These are phyloP conservation scores for Jatropha curcas DNA, from an alignment of 345 rosid genomes.

Conservation along the genomic window DNA sequence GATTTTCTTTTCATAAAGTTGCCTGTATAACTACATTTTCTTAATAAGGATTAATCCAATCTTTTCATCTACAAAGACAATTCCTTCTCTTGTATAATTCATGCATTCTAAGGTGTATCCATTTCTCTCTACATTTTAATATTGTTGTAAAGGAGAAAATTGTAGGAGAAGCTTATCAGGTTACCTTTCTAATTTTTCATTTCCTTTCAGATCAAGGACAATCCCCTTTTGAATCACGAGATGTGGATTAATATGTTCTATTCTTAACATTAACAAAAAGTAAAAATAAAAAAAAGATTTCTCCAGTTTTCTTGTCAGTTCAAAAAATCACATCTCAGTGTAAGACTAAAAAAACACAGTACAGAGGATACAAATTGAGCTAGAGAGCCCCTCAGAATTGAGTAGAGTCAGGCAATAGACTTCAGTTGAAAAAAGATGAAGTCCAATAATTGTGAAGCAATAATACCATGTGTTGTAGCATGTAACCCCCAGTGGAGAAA, in stretches of 20 bases:
- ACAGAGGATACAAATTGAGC: neutral
- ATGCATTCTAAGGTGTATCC: neutral
- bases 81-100: neutral
- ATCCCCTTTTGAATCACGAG: neutral
- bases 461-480: too few relatives aligned
- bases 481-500: neutral
- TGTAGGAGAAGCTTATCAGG: neutral
- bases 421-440: neutral
- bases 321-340: slow-evolving; percentile 3
- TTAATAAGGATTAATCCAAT: neutral
- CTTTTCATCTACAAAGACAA: too few relatives aligned
- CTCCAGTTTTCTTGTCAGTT: neutral
- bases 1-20: neutral
- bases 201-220: neutral
- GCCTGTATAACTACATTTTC: neutral
- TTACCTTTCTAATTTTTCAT: neutral
- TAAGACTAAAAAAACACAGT: neutral
- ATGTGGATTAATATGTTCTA: neutral
- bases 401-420: neutral
- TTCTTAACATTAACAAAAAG: neutral
- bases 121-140: neutral
- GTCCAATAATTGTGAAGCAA: neutral
- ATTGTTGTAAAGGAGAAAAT: neutral
- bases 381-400: neutral
- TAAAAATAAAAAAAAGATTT: neutral